Evolutionary conservation across 306 rosid species (phyloP).

Genomic region (Sicyos edulis): DNA sequence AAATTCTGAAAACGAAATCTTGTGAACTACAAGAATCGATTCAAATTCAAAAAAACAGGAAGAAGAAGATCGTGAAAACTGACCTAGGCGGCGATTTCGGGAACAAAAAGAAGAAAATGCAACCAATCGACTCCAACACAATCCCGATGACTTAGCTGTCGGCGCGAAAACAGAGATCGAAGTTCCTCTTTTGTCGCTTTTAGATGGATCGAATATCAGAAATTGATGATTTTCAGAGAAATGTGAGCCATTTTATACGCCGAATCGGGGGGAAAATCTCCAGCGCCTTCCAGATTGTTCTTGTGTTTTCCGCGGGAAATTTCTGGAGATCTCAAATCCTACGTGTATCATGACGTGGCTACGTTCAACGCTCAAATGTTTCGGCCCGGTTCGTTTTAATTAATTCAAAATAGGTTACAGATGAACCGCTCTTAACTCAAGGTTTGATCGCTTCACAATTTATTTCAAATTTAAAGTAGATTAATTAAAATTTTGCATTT

Average conservation of each 20-base stretch:
- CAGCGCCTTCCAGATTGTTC: constrained; percentile 38
- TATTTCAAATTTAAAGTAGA: too few species aligned
- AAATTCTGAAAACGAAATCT: neutral
- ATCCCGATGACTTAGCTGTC: constrained; percentile 46
- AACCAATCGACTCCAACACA: constrained; percentile 42
- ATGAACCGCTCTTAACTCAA: too few species aligned
- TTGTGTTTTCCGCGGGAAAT: constrained; percentile 24
- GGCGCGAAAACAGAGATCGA: constrained; percentile 19
- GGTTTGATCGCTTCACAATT: too few species aligned
- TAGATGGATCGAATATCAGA: neutral
- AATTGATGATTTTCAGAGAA: neutral
- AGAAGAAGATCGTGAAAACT: neutral
- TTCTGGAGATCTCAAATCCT: constrained; percentile 30
- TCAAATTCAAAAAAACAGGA: constrained; percentile 26
- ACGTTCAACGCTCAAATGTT: too few species aligned
- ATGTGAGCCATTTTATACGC: neutral
- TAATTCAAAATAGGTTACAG: too few species aligned
- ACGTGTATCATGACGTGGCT: constrained; percentile 21
- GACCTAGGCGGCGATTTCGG: neutral
- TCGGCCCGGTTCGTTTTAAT: too few species aligned
- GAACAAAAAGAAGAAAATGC: constrained; percentile 12
- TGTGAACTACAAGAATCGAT: neutral
- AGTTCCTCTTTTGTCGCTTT: neutral
- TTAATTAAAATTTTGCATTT: too few species aligned
- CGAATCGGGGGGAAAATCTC: neutral